Evolutionary conservation across 2,329 filamentous ascomycete genomes (phyloP), one percentile per base, ranked within the genome.

Genomic region (Fusarium scirpi): DNA sequence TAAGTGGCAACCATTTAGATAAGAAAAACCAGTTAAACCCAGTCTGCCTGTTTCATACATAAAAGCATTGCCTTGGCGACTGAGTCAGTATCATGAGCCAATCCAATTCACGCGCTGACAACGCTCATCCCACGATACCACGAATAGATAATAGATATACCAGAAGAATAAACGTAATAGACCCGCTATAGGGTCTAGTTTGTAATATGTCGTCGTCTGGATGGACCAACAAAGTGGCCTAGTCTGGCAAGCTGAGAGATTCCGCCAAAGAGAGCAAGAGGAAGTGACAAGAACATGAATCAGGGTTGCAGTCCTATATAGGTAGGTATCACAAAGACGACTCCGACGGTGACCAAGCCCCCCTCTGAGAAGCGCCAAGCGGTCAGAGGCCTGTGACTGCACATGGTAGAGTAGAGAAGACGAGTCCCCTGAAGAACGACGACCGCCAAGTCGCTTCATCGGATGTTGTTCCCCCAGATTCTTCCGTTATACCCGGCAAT

Each of bases 401-500:
- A 41, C 32, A 22, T 48, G 13, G 38, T 47, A 29, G 20, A 22
- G 41, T 48, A 49, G 32, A 56, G 48, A 46, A 55, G 38, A 61
- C n/a, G 44, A 71, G 54, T 58, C 47, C 59, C 53, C 53, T 56
- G 34, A 41, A n/a, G 22, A 29, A 41, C 13, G 4, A 53, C 29
- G 47, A 22, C 48, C 64, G 61, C 67, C 64, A 73, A 73, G 61
- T 54, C 61, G 58, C 67, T 65, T 67, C 61, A 69, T 60, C 52
- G 57, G 49, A 47, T 63, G 60, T 51, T 54, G 58, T 43, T 57
- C 46, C 24, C 43, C 40, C 46, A 34, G 59, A 51, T 34, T 54
- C 47, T 49, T 61, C 58, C 55, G 45, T 38, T 53, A 22, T 61
- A 40, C 52, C 61, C 55, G 44, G 38, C 30, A 55, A 49, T 47